Percentiles rank a stretch among this genome's conserved stretches.
Evolutionary conservation across 176 grass and related monocot species (phyloP).

Genomic region (Aegilops bicornis): DNA sequence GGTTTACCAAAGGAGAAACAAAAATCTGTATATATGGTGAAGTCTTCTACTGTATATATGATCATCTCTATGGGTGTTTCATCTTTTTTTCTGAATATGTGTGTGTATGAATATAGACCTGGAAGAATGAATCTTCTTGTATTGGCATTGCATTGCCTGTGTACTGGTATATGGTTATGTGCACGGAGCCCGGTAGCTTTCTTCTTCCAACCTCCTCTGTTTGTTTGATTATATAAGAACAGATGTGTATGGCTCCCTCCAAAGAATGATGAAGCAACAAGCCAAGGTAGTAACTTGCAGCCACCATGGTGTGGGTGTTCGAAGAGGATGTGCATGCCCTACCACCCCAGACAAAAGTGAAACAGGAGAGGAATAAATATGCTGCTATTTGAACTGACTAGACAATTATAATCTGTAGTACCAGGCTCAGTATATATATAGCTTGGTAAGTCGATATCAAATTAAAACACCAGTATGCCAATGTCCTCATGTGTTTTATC

Average conservation of each 20-base stretch:
- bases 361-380: constrained; percentile 21
- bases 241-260: constrained; percentile 9
- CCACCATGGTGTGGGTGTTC: constrained; percentile 28
- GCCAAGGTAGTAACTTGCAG: constrained; percentile 20
- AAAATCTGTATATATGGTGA: background rate
- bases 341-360: constrained; percentile 13
- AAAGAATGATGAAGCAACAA: constrained; percentile 36
- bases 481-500: background rate
- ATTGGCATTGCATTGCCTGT: background rate
- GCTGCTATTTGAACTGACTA: background rate
- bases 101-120: background rate
- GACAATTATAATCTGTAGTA: constrained; percentile 2
- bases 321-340: constrained; percentile 29
- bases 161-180: constrained; percentile 19
- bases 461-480: background rate
- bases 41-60: background rate
- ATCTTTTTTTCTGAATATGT: background rate
- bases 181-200: background rate
- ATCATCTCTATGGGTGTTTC: background rate
- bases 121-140: background rate
- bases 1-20: background rate
- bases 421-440: background rate
- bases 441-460: background rate
- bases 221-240: background rate
- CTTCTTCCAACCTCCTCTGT: background rate